Conservation (phyloP, 2,329 filamentous ascomycete species). For the Meredithiella fracta region DNA sequence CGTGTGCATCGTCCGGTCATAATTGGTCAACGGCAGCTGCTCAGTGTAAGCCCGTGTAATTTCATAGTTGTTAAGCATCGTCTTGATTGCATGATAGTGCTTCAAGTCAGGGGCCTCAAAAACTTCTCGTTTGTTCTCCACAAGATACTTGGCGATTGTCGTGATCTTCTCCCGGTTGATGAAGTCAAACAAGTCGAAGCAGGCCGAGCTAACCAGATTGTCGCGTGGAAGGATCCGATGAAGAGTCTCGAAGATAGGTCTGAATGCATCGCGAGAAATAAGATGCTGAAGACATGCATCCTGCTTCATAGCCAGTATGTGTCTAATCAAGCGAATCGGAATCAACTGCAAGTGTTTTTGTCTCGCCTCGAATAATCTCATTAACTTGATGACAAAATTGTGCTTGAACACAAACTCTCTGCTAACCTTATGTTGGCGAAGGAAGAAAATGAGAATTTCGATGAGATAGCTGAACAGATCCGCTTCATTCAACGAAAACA, state of each 20-base stretch:
- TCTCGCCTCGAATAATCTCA: conserved; percentile 62
- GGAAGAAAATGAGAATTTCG: conserved; percentile 86
- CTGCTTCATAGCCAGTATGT: conserved; percentile 69
- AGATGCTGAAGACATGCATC: conserved; percentile 82
- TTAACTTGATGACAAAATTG: conserved; percentile 60
- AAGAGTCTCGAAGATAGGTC: conserved; percentile 70
- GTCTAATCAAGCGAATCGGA: conserved; percentile 85
- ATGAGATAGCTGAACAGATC: conserved; percentile 84
- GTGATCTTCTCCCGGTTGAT: conserved; percentile 72
- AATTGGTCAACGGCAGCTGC: conserved; percentile 6
- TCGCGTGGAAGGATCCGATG: conserved; percentile 77
- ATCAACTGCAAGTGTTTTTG: conserved; percentile 94
- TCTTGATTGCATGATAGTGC: conserved; percentile 46
- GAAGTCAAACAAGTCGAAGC: conserved; percentile 83
- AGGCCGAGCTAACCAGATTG: conserved; percentile 85
- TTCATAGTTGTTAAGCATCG: conserved; percentile 61
- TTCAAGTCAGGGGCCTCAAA: conserved; percentile 66
- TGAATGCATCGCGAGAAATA: conserved; percentile 63
- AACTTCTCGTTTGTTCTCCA: conserved; percentile 67
- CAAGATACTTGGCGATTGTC: conserved; percentile 65
- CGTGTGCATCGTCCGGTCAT: conserved; percentile 7
- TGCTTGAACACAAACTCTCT: conserved; percentile 77
- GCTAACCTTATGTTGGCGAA: conserved; percentile 75
- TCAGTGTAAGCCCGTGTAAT: conserved; percentile 51
- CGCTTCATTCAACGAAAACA: conserved; percentile 66